These are phyloP conservation scores for Pichia cabralensis DNA, from an alignment of 805 yeast species.

Conservation along the genomic window DNA sequence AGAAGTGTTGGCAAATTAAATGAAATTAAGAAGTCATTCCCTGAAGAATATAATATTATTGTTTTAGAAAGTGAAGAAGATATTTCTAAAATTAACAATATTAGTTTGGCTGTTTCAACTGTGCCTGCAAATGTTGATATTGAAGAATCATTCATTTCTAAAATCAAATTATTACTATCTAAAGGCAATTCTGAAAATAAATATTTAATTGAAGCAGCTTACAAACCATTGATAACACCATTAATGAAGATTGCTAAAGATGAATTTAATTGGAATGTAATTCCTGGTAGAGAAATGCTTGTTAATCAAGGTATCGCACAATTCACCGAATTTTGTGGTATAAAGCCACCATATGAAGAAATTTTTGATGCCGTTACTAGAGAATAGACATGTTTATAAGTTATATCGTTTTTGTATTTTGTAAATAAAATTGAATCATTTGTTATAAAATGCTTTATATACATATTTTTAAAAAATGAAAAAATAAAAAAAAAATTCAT, in stretches of 20 bases:
- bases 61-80: slow-evolving; percentile 41
- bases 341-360: slow-evolving; percentile 50
- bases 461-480: too few relatives aligned
- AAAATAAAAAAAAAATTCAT: too few relatives aligned
- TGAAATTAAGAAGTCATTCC: slow-evolving; percentile 52
- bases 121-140: slow-evolving; percentile 75
- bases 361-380: slow-evolving; percentile 49
- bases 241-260: slow-evolving; percentile 68
- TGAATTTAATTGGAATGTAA: slow-evolving; percentile 61
- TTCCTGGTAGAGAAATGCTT: slow-evolving; percentile 87
- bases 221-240: slow-evolving; percentile 82
- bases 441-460: too few relatives aligned
- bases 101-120: slow-evolving; percentile 64
- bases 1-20: slow-evolving; percentile 62
- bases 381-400: too few relatives aligned
- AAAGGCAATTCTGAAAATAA: slow-evolving; percentile 35
- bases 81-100: slow-evolving; percentile 33
- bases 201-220: slow-evolving; percentile 81
- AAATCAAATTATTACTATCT: slow-evolving; percentile 37
- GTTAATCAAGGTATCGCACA: slow-evolving; percentile 91
- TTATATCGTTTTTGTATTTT: too few relatives aligned
- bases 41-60: slow-evolving; percentile 44
- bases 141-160: slow-evolving; percentile 38
- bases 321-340: slow-evolving; percentile 67
- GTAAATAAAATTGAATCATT: too few relatives aligned